phyloP scores from a whole-genome alignment of 768 basidiomycete species.

The Flagelloscypha sp. region DNA sequence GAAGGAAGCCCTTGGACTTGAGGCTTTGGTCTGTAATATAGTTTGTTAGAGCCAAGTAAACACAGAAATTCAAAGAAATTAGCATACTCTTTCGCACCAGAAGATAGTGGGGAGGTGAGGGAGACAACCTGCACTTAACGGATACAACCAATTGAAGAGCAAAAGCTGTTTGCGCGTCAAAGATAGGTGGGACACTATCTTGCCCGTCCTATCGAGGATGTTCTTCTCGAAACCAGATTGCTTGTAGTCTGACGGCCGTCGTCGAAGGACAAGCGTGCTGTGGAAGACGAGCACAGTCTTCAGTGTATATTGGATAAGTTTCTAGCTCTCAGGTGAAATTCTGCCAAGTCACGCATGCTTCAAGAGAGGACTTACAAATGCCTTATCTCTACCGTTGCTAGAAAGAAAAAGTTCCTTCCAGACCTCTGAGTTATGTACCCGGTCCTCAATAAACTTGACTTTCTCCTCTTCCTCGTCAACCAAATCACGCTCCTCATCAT shows the following conservation, averaged over 20 bases:
- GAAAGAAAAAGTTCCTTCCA: conserved; percentile 77
- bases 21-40: too few relatives aligned
- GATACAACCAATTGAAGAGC: conserved; percentile 79
- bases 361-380: conserved; percentile 50
- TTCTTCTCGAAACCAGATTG: conserved; percentile 37
- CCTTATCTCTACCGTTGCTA: conserved; percentile 77
- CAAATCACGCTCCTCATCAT: conserved; percentile 35
- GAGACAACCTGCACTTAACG: conserved; percentile 61
- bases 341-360: conserved; percentile 3
- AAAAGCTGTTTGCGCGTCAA: conserved; percentile 72
- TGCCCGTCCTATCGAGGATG: conserved; percentile 44
- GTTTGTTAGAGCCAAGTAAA: too few relatives aligned
- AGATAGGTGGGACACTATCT: conserved; percentile 59
- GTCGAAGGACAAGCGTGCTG: too few relatives aligned
- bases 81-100: conserved; percentile 27
- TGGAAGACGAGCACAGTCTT: conserved; percentile 70
- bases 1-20: conserved; percentile 56
- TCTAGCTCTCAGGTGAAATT: conserved; percentile 32
- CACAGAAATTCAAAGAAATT: too few relatives aligned
- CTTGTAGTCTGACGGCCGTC: conserved; percentile 33
- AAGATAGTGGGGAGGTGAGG: conserved; percentile 39
- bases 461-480: conserved; percentile 42
- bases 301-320: conserved; percentile 82
- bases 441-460: conserved; percentile 34
- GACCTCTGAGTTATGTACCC: conserved; percentile 55